Base-by-base conservation (phyloP, 2,329 filamentous ascomycete genomes). In the Exophiala bonariae region DNA sequence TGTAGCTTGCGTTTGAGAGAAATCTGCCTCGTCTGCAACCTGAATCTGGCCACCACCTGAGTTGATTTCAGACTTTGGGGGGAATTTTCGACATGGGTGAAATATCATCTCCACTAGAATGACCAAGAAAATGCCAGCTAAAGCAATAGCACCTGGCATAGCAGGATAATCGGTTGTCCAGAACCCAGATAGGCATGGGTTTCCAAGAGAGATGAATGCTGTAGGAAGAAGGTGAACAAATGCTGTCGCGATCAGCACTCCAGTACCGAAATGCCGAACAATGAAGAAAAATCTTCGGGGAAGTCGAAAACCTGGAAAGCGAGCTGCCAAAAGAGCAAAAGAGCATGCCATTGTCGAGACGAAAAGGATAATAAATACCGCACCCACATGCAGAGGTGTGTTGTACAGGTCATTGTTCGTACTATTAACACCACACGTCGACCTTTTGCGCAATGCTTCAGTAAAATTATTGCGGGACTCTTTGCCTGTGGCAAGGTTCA, bases 71-170 rank as follows among this genome's bases (percentile, higher is more conserved):
- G 22, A 18, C 14, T 13, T 28, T 18, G 35, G 35, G 20, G 9
- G 19, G 31, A 38, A 43, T 7, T 9, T 17, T 22, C 46, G 31
- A 5, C 40, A 41, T n/a, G 49, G 47, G 22, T 26, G 34, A 58
- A 97, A 84, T 65, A 90, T 89, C 71, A 93, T 95, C 67, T 97
- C 92, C 42, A 96, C 79, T 2, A 82, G 80, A 5, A 95, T 88
- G 3, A 96, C 90, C 3, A 87, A 72, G 49, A 95, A 76, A n/a
- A 89, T 87, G 9, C 87, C 83, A 8, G 83, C 67, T 87, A 95
- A 92, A 46, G 88, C 86, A 37, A 95, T 80, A 38, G 93, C 76
- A 2, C 90, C 89, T 0, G 89, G 83, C 64, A 95, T 84, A 4
- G 88, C 87, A 37, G 77, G 80, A 65, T 93, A 95, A n/a, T 80